Evolutionary conservation across 345 rosid genomes (phyloP).

Genomic region (Sisymbrium irio): DNA sequence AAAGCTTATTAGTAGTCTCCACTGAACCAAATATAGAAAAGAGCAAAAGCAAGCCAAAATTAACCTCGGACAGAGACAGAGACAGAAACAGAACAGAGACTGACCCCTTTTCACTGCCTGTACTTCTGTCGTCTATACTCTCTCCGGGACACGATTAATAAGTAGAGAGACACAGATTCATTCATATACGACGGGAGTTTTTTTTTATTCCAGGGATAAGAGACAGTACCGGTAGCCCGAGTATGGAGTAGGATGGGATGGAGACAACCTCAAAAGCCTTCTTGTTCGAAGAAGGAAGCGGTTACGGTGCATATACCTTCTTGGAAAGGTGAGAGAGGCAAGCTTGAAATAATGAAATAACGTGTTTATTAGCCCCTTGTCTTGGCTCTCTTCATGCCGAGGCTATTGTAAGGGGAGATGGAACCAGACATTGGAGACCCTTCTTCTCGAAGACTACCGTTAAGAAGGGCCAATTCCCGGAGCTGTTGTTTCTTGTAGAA

Average conservation of each 20-base stretch:
- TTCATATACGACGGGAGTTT: constrained; percentile 20
- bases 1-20: constrained; percentile 28
- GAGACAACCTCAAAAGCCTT: constrained; percentile 33
- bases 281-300: constrained; percentile 30
- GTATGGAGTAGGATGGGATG: constrained; percentile 18
- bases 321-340: constrained; percentile 30
- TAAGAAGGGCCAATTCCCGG: constrained; percentile 89
- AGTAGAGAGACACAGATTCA: constrained; percentile 27
- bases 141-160: constrained; percentile 23
- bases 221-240: constrained; percentile 29
- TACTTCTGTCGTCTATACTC: constrained; percentile 22
- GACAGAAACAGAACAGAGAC: constrained; percentile 11
- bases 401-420: constrained; percentile 87
- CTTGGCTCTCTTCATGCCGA: constrained; percentile 98
- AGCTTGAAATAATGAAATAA: not conserved
- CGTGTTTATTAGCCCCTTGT: constrained; percentile 63
- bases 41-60: constrained; percentile 22
- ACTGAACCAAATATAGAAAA: constrained; percentile 5
- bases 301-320: constrained; percentile 34
- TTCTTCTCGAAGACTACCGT: constrained; percentile 92
- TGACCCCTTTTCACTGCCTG: constrained; percentile 12
- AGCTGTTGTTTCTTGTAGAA: constrained; percentile 97
- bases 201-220: constrained; percentile 34
- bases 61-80: constrained; percentile 22
- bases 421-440: constrained; percentile 99